Conservation (phyloP, 345 rosid species). For the Rhizophora mangle region DNA sequence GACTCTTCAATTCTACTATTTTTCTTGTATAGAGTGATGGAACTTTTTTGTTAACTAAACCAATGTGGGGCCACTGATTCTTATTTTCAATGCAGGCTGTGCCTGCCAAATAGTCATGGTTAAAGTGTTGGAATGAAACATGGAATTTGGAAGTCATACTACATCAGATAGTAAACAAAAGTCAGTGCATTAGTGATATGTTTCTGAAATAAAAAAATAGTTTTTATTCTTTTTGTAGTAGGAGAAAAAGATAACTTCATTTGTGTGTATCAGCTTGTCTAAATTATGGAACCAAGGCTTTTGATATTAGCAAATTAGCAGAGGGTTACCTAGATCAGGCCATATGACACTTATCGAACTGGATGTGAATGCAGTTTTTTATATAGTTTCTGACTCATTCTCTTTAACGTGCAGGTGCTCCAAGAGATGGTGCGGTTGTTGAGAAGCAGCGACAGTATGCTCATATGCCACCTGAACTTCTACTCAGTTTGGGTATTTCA, state of each 20-base stretch:
- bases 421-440: conserved; percentile 23
- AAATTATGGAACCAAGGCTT: background rate
- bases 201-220: too few species aligned
- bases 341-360: conserved; percentile 7
- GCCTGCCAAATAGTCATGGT: too few species aligned
- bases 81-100: too few species aligned
- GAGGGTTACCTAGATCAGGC: background rate
- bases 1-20: too few species aligned
- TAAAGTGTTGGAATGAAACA: too few species aligned
- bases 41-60: too few species aligned
- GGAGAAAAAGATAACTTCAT: background rate
- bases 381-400: conserved; percentile 15
- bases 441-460: conserved; percentile 47
- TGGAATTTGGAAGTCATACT: too few species aligned
- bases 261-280: background rate
- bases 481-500: conserved; percentile 50
- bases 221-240: too few species aligned
- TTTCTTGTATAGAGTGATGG: too few species aligned
- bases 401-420: conserved; percentile 34
- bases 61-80: too few species aligned
- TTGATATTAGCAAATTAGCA: background rate
- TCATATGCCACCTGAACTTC: conserved; percentile 86
- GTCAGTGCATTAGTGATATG: too few species aligned
- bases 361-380: background rate
- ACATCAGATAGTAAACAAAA: too few species aligned